A percentile compares a stretch with the other conserved stretches of the same genome.
These are phyloP conservation scores for Nevesoporus exiguus DNA, from an alignment of 768 basidiomycete species.

Conservation along the genomic window DNA sequence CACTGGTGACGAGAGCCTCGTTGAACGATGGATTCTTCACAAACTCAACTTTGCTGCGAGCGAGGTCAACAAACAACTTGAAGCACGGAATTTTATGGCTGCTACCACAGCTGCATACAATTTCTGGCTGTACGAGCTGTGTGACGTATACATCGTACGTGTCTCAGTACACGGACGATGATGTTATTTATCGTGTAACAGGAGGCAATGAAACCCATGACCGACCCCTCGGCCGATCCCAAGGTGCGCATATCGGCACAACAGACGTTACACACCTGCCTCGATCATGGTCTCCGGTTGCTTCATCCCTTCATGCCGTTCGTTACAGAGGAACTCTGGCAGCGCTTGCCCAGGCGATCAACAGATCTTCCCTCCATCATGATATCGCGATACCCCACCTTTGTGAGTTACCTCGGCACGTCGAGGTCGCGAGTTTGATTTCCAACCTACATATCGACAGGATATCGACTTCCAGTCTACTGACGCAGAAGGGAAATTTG, in stretches of 20 bases:
- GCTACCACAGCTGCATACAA: slow-evolving; percentile 84
- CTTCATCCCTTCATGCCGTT: slow-evolving; percentile 99
- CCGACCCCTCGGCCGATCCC: slow-evolving; percentile 67
- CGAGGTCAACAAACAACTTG: slow-evolving; percentile 72
- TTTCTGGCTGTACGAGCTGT: slow-evolving; percentile 99
- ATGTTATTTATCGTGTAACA: slow-evolving; percentile 30
- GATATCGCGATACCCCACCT: slow-evolving; percentile 78
- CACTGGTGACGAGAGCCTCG: slow-evolving; percentile 85
- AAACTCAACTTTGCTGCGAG: slow-evolving; percentile 81
- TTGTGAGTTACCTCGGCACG: slow-evolving; percentile 47
- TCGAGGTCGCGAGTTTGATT: neutral
- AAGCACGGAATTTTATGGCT: slow-evolving; percentile 87
- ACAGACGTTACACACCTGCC: slow-evolving; percentile 92
- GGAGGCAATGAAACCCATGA: slow-evolving; percentile 99
- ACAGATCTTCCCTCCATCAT: slow-evolving; percentile 86
- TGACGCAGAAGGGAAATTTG: slow-evolving; percentile 81
- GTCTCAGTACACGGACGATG: neutral
- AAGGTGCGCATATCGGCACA: slow-evolving; percentile 78
- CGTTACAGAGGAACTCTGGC: slow-evolving; percentile 98
- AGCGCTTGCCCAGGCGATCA: slow-evolving; percentile 83
- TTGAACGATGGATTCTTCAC: slow-evolving; percentile 93
- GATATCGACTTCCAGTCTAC: slow-evolving; percentile 57
- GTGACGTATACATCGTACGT: slow-evolving; percentile 95
- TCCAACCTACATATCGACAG: slow-evolving; percentile 34
- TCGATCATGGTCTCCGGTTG: slow-evolving; percentile 85